Percentiles rank a stretch among this genome's conserved stretches.
These are phyloP conservation scores for Raddia guianensis DNA, from an alignment of 176 grass and related monocot genomes.

Conservation along the genomic window DNA sequence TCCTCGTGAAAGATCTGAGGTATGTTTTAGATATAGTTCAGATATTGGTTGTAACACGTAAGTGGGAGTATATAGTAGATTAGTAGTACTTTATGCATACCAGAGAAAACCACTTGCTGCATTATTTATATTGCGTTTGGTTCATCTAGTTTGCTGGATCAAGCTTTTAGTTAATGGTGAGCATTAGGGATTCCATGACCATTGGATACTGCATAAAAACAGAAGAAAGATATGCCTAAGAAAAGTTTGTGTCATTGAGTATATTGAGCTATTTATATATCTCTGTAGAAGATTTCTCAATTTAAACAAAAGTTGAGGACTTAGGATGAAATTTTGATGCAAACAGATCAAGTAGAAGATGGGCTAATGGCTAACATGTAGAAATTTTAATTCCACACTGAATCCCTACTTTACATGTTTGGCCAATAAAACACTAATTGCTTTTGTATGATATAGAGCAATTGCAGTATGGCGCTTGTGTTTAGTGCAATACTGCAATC, in stretches of 20 bases:
- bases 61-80: conserved; percentile 8
- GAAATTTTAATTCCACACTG: not conserved
- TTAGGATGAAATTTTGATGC: not conserved
- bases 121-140: not conserved
- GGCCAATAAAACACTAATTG: not conserved
- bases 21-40: conserved; percentile 28
- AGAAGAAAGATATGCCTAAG: not conserved
- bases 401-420: conserved; percentile 17
- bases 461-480: not conserved
- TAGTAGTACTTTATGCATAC: conserved; percentile 3
- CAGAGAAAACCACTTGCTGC: conserved; percentile 3
- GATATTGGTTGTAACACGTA: not conserved
- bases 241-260: conserved; percentile 2
- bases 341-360: conserved; percentile 36
- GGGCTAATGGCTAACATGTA: not conserved
- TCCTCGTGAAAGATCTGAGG: conserved; percentile 87
- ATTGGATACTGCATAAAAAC: not conserved
- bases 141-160: conserved; percentile 16
- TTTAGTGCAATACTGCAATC: not conserved
- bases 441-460: conserved; percentile 21
- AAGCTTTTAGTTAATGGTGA: conserved; percentile 12
- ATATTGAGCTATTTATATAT: conserved; percentile 1
- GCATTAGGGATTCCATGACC: not conserved
- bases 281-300: not conserved
- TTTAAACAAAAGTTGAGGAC: not conserved